Evolutionary conservation across 148 eudicot genomes (phyloP).

Genomic region (Rhododendron kiyosumense): DNA sequence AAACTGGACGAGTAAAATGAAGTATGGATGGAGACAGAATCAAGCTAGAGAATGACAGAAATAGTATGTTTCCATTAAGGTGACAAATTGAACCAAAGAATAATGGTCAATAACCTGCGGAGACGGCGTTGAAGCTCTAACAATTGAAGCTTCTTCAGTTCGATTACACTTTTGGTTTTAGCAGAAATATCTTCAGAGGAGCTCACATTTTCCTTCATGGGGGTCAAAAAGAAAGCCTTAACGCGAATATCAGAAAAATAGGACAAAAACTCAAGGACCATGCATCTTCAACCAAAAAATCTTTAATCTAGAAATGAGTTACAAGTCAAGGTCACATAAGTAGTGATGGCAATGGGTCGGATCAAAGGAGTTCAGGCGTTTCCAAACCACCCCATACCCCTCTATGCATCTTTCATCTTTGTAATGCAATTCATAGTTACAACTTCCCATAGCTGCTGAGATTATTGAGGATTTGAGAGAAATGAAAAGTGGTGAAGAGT

Average conservation of each 20-base stretch:
- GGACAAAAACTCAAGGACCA: not conserved
- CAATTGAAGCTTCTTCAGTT: slow-evolving; percentile 89
- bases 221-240: not conserved
- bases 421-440: not conserved
- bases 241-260: not conserved
- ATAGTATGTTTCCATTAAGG: not conserved
- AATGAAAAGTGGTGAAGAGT: not conserved
- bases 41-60: not conserved
- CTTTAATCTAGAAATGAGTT: not conserved
- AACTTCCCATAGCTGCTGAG: not conserved
- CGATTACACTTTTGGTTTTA: slow-evolving; percentile 93
- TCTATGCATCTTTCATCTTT: not conserved
- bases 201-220: slow-evolving; percentile 73
- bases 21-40: not conserved
- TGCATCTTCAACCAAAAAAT: not conserved
- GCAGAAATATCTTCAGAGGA: slow-evolving; percentile 88
- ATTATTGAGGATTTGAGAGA: not conserved
- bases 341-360: not conserved
- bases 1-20: not conserved
- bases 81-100: slow-evolving; percentile 4
- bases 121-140: slow-evolving; percentile 87
- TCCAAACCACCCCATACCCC: not conserved
- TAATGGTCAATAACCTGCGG: slow-evolving; percentile 52
- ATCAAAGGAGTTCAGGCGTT: not conserved
- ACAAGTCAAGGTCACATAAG: not conserved